Percentiles rank a stretch among this genome's conserved stretches.
Conservation (phyloP, 331 rosid species). For the Telfairia occidentalis region DNA sequence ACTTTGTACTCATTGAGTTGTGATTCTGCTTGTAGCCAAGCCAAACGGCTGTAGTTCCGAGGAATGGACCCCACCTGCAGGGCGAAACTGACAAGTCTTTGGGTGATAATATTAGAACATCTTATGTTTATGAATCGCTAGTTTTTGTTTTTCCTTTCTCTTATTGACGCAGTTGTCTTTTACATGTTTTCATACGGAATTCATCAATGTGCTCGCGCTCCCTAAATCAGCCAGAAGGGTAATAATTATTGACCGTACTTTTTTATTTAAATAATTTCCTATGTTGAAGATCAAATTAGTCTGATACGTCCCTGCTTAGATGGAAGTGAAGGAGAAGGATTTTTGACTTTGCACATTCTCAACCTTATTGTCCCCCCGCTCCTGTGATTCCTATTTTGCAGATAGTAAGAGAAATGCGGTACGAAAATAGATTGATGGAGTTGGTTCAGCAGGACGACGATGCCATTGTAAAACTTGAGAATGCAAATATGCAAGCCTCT, state of each 20-base stretch:
- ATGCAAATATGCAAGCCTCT: slow-evolving; percentile 69
- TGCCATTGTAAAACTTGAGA: slow-evolving; percentile 57
- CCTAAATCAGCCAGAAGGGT: slow-evolving; percentile 1
- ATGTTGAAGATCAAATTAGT: background rate
- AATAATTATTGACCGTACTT: background rate
- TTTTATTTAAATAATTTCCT: background rate
- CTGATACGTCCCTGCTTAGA: background rate
- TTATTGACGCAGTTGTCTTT: slow-evolving; percentile 2
- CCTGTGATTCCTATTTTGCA: slow-evolving; percentile 25
- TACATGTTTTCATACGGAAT: slow-evolving; percentile 23
- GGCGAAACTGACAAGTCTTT: slow-evolving; percentile 28
- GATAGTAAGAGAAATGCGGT: slow-evolving; percentile 54
- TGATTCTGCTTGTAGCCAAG: slow-evolving; percentile 30
- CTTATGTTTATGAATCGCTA: background rate
- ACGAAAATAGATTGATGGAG: slow-evolving; percentile 50
- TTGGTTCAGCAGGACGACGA: slow-evolving; percentile 45
- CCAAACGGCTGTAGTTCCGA: slow-evolving; percentile 26
- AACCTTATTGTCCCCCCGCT: background rate
- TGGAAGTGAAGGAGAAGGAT: background rate
- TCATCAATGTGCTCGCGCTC: background rate
- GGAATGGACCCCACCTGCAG: slow-evolving; percentile 35
- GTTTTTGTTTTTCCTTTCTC: slow-evolving; percentile 2
- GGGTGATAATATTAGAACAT: slow-evolving; percentile 29
- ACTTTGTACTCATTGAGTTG: background rate
- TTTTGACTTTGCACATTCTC: background rate